Percentiles rank a stretch among this genome's conserved stretches.
Conservation (phyloP, 164 flowering plant genomes). For the Vitis cinerea region DNA sequence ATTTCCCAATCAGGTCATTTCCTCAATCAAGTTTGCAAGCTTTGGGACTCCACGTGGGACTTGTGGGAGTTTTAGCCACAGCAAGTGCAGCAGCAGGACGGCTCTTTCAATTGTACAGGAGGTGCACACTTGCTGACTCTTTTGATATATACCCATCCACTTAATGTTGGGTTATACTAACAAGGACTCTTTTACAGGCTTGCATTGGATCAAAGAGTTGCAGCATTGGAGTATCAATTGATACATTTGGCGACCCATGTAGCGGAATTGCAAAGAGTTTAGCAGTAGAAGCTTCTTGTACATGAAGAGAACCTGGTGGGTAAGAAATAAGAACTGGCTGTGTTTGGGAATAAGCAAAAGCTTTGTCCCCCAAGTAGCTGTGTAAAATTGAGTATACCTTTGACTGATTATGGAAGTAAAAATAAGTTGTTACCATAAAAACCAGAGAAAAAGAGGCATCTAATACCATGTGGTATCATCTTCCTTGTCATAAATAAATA, state of each 20-base stretch:
- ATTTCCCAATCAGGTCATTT: conserved; percentile 57
- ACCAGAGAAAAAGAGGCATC: too few species aligned
- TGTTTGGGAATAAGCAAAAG: conserved; percentile 6
- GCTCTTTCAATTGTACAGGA: conserved; percentile 68
- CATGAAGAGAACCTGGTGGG: conserved; percentile 22
- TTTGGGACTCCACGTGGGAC: conserved; percentile 83
- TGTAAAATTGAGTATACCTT: background rate
- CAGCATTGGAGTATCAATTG: conserved; percentile 55
- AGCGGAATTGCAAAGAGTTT: conserved; percentile 61
- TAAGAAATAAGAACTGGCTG: background rate
- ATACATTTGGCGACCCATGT: conserved; percentile 83
- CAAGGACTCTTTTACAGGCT: conserved; percentile 45
- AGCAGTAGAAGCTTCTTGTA: conserved; percentile 85
- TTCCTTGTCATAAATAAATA: too few species aligned
- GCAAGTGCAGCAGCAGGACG: conserved; percentile 59
- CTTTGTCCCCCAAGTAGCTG: conserved; percentile 4
- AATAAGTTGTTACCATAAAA: background rate
- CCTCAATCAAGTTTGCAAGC: conserved; percentile 87
- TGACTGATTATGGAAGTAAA: background rate
- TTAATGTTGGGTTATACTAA: background rate
- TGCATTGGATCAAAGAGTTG: conserved; percentile 80
- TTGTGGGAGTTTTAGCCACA: conserved; percentile 77
- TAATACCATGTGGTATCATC: too few species aligned
- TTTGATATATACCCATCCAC: background rate
- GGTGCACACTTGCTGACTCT: conserved; percentile 33